Base-by-base conservation (phyloP, 805 yeast species). In the Suhomyces tanzawaensis region DNA sequence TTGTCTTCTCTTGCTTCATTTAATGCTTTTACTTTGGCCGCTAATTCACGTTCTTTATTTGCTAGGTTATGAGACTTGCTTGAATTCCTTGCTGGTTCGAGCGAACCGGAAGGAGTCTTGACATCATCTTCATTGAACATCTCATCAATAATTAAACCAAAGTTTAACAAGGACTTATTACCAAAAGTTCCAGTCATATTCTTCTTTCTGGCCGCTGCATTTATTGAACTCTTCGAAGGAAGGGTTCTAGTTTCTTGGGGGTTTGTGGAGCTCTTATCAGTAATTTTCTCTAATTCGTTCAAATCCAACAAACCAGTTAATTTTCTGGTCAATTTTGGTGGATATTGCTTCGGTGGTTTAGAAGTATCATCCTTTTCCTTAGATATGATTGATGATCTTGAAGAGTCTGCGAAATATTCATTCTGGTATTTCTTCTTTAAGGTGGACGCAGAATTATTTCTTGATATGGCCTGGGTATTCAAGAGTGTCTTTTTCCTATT, bases 401-500 rank as follows among this genome's bases (percentile, higher is more conserved):
- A 37, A 37, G 46, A 8, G 46, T 23, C 28, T 21, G 14, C 15
- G 25, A 24, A 24, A n/a, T 16, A n/a, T n/a, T 24, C 17, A 22
- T 23, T 13, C 7, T 25, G 14, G 28, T 13, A 12, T 13, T n/a
- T 25, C 17, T 18, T 33, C 17, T 33, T 33, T 15, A 33, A 25
- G 11, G 29, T 14, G 15, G 29, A 16, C 3, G 22, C 22, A 8
- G 36, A 33, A n/a, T 17, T 24, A 17, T 33, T 33, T 33, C 36
- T 23, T 12, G 36, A 24, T 18, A 24, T 33, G 18, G 53, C 53
- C 33, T 51, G 49, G 21, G 52, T 57, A 26, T 52, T 55, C 40
- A 56, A 45, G 34, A 62, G 37, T 13, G 57, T 49, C 38, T 56
- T 62, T 51, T 60, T 66, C 41, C 60, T 65, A 39, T 58, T 62